Evolutionary conservation across 2,329 filamentous ascomycete species (phyloP).

Genomic region (Botrytis galanthina): DNA sequence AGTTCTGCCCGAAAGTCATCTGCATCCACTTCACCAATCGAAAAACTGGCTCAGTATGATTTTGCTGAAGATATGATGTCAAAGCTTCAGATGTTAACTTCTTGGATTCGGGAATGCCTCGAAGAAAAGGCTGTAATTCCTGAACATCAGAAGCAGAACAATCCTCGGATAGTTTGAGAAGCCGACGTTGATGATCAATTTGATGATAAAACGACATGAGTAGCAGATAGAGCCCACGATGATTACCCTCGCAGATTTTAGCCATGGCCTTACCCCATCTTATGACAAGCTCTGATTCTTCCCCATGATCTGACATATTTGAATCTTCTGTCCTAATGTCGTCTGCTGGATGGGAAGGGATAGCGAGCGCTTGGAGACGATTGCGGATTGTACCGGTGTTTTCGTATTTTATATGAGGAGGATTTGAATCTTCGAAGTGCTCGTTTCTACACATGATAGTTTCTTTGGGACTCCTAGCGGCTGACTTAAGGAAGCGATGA

Average conservation of each 20-base stretch:
- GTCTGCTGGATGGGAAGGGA: background rate
- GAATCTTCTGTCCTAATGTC: background rate
- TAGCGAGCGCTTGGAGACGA: background rate
- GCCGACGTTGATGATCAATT: background rate
- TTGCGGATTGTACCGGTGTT: background rate
- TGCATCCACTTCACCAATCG: background rate
- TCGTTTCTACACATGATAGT: background rate
- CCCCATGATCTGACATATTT: background rate
- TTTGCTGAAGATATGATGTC: background rate
- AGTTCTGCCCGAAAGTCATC: background rate
- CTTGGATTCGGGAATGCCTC: background rate
- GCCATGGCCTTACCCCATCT: background rate
- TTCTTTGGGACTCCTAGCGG: background rate
- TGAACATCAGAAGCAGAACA: background rate
- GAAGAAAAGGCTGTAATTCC: background rate
- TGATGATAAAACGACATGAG: slow-evolving; percentile 8
- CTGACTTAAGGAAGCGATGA: background rate
- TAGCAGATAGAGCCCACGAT: background rate
- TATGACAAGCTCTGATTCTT: background rate
- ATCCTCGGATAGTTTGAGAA: background rate
- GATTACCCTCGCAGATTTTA: background rate
- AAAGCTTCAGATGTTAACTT: background rate
- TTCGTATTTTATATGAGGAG: background rate
- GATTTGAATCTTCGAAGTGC: background rate
- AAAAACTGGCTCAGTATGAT: background rate